Base-by-base conservation (phyloP, 1,284 basidiomycete species). In the Sporisorium exsertum region DNA sequence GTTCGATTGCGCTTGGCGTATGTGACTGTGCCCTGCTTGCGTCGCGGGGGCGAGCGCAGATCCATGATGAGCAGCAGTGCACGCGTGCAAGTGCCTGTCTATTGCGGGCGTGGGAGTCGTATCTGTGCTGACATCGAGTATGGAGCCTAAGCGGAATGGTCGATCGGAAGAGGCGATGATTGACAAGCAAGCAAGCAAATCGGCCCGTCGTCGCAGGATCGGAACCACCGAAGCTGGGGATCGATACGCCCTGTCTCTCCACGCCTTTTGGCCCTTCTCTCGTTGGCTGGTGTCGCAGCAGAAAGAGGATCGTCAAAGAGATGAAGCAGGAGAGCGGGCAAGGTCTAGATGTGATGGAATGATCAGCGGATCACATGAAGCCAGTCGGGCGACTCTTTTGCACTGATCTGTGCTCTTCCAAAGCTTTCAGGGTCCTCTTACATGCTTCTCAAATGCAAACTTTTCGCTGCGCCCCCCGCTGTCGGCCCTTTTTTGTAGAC, bases 1-100 rank as follows among this genome's bases (percentile, higher is more conserved):
- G 37, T 49, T 42, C 64, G 64, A 56, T 54, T 57, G 60, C 70
- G 70, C 40, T 50, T 72, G 15, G 47, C 60, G 42, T 72, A 72
- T 10, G 70, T 72, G 64, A 67, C 64, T 32, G 57, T 45, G 16
- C 37, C 47, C 43, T 52, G 64, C 50, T 60, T 72, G 33, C 57
- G 70, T 18, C 61, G 70, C 57, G 59, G 45, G 10, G 64, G 52
- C 6, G 64, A 55, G 10, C 60, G 35, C 27, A 63, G 32, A 26
- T 72, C 70, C 70, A 72, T 66, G 46, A 13, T 56, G 22, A 46
- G 40, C 7, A 40, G 53, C 53, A 40, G 40, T 20, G 50, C 32
- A 35, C 29, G 16, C 15, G 4, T 15, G 50, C 32, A 20, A 22
- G 32, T 24, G 29, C 18, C 16, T 27, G 8, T 20, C 40, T 33